Evolutionary conservation across 2,329 filamentous ascomycete genomes (phyloP).

Genomic region (Penicillium frequentans): DNA sequence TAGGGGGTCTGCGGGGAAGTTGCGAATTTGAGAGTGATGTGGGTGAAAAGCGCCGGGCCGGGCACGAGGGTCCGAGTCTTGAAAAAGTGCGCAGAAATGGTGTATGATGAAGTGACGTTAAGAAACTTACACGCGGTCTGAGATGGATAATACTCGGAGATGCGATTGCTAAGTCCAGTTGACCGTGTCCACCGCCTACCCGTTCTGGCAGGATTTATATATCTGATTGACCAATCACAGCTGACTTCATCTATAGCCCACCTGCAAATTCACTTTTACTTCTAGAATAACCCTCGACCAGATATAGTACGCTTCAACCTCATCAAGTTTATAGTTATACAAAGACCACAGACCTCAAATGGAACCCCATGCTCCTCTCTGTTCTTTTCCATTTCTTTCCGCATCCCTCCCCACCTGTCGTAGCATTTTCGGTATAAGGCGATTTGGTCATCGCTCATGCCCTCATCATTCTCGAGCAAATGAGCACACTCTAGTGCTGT

Average conservation of each 20-base stretch:
- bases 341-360: too few relatives aligned
- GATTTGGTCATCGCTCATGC: not conserved
- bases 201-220: not conserved
- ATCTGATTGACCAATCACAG: not conserved
- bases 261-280: too few relatives aligned
- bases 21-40: not conserved
- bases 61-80: not conserved
- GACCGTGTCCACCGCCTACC: not conserved
- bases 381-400: too few relatives aligned
- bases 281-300: too few relatives aligned
- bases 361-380: too few relatives aligned
- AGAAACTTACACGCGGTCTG: not conserved
- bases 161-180: slow-evolving; percentile 3
- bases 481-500: not conserved
- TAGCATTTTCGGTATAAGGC: not conserved
- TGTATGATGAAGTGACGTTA: not conserved
- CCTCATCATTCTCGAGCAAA: not conserved
- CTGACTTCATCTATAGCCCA: not conserved
- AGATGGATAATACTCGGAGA: not conserved
- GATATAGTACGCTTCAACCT: too few relatives aligned
- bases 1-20: not conserved
- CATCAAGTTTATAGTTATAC: too few relatives aligned
- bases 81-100: not conserved
- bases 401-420: not conserved
- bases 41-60: not conserved